Evolutionary conservation across 441 rosid species (phyloP).

Genomic region (Oxalis stricta): DNA sequence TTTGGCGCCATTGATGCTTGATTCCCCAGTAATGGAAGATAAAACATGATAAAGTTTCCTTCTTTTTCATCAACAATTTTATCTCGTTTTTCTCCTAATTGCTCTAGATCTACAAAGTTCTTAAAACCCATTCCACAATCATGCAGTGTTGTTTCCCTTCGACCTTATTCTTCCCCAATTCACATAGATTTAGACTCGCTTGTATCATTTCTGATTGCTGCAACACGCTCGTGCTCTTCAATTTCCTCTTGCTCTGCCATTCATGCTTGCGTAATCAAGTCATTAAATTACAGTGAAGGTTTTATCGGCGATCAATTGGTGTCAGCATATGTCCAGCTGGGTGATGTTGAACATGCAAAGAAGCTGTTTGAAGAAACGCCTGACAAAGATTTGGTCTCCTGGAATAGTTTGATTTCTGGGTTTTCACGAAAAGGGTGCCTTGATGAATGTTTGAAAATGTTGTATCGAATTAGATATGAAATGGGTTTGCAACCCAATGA

Average conservation of each 20-base stretch:
- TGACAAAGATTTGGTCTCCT: constrained; percentile 39
- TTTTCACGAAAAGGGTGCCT: constrained; percentile 25
- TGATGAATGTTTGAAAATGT: constrained; percentile 18
- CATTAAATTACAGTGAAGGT: constrained; percentile 39
- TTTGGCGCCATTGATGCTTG: background rate
- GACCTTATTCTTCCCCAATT: constrained; percentile 5
- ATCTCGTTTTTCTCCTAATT: too few relatives aligned
- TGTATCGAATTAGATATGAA: constrained; percentile 28
- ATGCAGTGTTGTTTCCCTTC: too few relatives aligned
- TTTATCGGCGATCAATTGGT: constrained; percentile 63
- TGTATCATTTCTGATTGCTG: constrained; percentile 29
- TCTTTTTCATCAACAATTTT: constrained; percentile 10
- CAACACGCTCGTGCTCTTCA: constrained; percentile 28
- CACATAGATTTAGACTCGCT: constrained; percentile 18
- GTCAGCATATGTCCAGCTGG: constrained; percentile 21
- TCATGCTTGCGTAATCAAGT: constrained; percentile 41
- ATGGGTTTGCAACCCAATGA: constrained; percentile 29
- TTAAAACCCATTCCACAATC: too few relatives aligned
- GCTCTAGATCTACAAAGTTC: too few relatives aligned
- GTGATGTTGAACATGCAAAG: constrained; percentile 22
- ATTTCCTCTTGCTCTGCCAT: constrained; percentile 14
- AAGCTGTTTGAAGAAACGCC: constrained; percentile 59
- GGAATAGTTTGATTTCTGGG: constrained; percentile 50
- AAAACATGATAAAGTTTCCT: constrained; percentile 16
- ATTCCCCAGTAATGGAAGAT: constrained; percentile 7